Base-by-base conservation (phyloP, 345 rosid species). In the Euphorbia peplus region DNA sequence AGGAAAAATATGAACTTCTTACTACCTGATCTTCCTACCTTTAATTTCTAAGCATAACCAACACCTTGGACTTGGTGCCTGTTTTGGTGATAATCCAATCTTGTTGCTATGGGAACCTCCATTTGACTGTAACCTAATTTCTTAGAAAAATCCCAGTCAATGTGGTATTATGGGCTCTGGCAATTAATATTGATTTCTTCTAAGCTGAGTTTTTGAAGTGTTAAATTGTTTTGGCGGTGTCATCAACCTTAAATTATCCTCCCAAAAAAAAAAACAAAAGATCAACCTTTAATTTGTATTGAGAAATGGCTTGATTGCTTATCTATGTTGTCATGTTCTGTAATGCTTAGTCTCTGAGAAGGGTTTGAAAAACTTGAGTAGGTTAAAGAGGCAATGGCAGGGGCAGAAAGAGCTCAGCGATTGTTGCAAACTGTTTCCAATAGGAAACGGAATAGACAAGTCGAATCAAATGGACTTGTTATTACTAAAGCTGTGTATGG, bases 341-440 rank as follows among this genome's bases (percentile, higher is more conserved):
- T 59, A 57, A 60, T 60, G 29, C 25, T 55, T 51, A 63, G 18
- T 44, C 16, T 44, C 50, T 24, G 24, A 50, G 16, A 69, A n/a
- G 18, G 50, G 13, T 16, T 74, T 32, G 66, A 2, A 21, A 66
- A 55, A 19, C 46, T 52, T 68, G 30, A 72, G 54, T 73, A 95
- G 99, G 99, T 90, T 47, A 78, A 14, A 71, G 92, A 86, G 74
- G 88, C 96, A 73, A 88, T 80, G 78, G 79, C 75, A 2, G 78
- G 85, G n/a, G 96, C 96, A 30, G 85, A 84, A 84, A 95, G 86
- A 73, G 91, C 95, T 47, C 95, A 92, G 76, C 87, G 79, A 68
- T 79, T 92, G 69, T 79, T 92, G 72, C 85, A 87, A 77, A 84
- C 64, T 72, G 97, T 95, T 70, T 89, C 97, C 54, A 85, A 82